Evolutionary conservation across 2,329 filamentous ascomycete genomes (phyloP).

Genomic region (Claviceps quebecensis): DNA sequence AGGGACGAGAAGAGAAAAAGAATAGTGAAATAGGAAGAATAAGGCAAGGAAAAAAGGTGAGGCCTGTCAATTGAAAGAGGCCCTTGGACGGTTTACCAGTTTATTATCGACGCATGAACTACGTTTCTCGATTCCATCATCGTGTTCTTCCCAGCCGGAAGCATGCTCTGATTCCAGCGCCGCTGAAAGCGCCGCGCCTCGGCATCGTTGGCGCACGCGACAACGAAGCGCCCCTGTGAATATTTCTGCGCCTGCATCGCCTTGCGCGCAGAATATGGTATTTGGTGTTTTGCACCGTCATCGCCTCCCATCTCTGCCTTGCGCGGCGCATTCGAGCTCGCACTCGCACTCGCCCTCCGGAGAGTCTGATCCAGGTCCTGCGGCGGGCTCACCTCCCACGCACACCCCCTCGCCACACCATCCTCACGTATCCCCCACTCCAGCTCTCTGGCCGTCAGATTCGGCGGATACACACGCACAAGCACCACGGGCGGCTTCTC

Average conservation of each 20-base stretch:
- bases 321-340: not conserved
- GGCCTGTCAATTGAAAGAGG: not conserved
- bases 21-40: not conserved
- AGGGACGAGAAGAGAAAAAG: not conserved
- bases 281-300: not conserved
- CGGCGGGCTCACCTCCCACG: conserved; percentile 13
- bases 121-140: conserved; percentile 8
- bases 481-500: conserved; percentile 17
- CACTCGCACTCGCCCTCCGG: not conserved
- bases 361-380: conserved; percentile 5
- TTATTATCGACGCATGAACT: conserved; percentile 19
- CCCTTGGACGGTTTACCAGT: conserved; percentile 15
- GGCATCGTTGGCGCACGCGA: conserved; percentile 17
- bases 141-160: conserved; percentile 10
- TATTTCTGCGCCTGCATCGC: conserved; percentile 11
- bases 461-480: conserved; percentile 16
- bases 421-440: conserved; percentile 27
- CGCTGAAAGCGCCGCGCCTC: conserved; percentile 27
- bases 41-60: not conserved
- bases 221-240: conserved; percentile 16
- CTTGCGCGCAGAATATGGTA: not conserved
- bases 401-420: conserved; percentile 19
- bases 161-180: conserved; percentile 24
- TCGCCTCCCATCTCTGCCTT: not conserved
- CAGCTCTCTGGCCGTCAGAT: conserved; percentile 20